Percentiles rank a stretch among this genome's conserved stretches.
Conservation (phyloP, 805 yeast genomes). For the Priceomyces fermenticarens region DNA sequence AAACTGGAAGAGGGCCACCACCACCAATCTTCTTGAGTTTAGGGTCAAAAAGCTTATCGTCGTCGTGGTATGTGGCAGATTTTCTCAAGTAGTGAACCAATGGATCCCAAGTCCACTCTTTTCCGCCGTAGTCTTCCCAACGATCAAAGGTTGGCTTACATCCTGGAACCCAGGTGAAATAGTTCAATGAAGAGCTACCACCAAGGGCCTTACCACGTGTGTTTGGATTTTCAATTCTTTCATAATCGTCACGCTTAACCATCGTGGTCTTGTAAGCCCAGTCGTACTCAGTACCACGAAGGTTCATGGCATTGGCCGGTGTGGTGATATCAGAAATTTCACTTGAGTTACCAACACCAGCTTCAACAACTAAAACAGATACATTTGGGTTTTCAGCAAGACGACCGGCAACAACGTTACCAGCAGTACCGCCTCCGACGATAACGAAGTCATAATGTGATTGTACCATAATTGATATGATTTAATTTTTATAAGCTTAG, state of each 20-base stretch:
- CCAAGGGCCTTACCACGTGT: slow-evolving; percentile 30
- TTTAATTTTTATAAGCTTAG: no score
- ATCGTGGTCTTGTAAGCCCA: slow-evolving; percentile 27
- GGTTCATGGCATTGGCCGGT: slow-evolving; percentile 21
- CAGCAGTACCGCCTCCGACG: slow-evolving; percentile 24
- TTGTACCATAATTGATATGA: slow-evolving; percentile 4
- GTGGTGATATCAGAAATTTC: slow-evolving; percentile 17
- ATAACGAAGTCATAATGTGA: slow-evolving; percentile 11
- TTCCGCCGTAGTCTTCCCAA: slow-evolving; percentile 24
- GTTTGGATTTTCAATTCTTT: slow-evolving; percentile 23
- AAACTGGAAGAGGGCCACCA: slow-evolving; percentile 19
- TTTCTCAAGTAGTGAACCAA: slow-evolving; percentile 21
- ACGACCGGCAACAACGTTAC: slow-evolving; percentile 26
- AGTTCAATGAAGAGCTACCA: slow-evolving; percentile 28
- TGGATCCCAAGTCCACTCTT: slow-evolving; percentile 16
- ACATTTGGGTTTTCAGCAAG: slow-evolving; percentile 26
- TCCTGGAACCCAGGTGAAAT: slow-evolving; percentile 26
- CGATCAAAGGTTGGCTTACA: slow-evolving; percentile 23
- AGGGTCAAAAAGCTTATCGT: slow-evolving; percentile 12
- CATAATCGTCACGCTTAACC: slow-evolving; percentile 23
- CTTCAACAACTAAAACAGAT: slow-evolving; percentile 22
- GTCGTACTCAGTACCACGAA: slow-evolving; percentile 23
- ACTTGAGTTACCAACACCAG: slow-evolving; percentile 22
- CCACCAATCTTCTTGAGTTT: slow-evolving; percentile 16
- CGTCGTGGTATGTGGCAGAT: slow-evolving; percentile 20